Evolutionary conservation across 208 protist genomes (phyloP).

Genomic region (Kentomonas sorsogonicus): DNA sequence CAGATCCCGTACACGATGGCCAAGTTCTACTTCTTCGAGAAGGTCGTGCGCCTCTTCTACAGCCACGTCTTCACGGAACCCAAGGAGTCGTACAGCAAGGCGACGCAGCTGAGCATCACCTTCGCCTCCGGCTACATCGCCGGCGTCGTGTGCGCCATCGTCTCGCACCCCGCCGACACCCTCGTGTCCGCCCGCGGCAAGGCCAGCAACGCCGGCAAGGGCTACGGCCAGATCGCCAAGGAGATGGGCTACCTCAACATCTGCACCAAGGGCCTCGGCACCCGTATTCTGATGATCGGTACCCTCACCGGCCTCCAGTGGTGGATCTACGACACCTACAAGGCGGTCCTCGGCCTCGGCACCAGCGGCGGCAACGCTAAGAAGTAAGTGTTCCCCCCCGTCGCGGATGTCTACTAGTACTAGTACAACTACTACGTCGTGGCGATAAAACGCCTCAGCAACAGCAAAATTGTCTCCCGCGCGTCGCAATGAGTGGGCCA

Average conservation of each 20-base stretch:
- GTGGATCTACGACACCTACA: conserved; percentile 90
- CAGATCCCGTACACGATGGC: conserved; percentile 96
- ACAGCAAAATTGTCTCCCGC: too few species aligned
- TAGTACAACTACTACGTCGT: too few species aligned
- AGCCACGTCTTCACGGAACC: conserved; percentile 80
- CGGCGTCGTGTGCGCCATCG: conserved; percentile 92
- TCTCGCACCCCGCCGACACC: conserved; percentile 96
- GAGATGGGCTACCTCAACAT: conserved; percentile 82
- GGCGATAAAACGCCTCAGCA: too few species aligned
- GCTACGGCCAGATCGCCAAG: conserved; percentile 73
- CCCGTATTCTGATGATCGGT: conserved; percentile 96
- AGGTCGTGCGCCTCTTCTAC: conserved; percentile 84
- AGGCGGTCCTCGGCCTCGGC: conserved; percentile 53
- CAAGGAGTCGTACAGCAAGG: conserved; percentile 86
- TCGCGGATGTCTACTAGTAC: too few species aligned
- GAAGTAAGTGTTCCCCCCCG: conserved; percentile 18
- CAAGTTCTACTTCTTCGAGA: conserved; percentile 93
- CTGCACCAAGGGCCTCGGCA: conserved; percentile 87
- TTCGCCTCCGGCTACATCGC: conserved; percentile 93
- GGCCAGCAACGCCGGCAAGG: conserved; percentile 65
- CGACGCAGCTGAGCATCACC: conserved; percentile 82
- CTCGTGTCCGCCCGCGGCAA: conserved; percentile 92
- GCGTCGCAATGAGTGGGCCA: too few species aligned
- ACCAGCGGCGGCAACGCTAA: conserved; percentile 28
- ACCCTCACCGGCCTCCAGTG: conserved; percentile 95